phyloP scores from a whole-genome alignment of 2,329 filamentous ascomycete genomes.

The Beauveria scarabaeidicola region DNA sequence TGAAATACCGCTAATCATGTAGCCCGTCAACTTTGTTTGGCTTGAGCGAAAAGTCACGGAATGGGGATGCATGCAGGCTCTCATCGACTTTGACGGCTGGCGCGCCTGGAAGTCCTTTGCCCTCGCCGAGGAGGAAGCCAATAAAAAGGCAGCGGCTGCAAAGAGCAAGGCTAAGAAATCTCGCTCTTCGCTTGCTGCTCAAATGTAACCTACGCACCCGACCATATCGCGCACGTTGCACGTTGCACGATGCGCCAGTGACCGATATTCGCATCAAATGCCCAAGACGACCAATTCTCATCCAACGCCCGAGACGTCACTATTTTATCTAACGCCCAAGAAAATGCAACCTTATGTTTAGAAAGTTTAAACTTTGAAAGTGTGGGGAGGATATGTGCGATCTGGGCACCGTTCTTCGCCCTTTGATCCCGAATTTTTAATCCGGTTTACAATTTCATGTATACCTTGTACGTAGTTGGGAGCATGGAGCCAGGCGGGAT shows the following conservation, averaged over 20 bases:
- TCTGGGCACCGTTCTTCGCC: background rate
- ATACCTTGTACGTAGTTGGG: slow-evolving; percentile 1
- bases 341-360: background rate
- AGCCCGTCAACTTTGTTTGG: slow-evolving; percentile 98
- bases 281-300: too few relatives aligned
- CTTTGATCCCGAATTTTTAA: background rate
- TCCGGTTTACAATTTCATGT: background rate
- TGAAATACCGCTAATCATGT: background rate
- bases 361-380: background rate
- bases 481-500: background rate
- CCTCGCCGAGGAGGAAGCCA: slow-evolving; percentile 35
- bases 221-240: background rate
- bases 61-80: slow-evolving; percentile 99
- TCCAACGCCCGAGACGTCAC: too few relatives aligned
- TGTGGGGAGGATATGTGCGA: background rate
- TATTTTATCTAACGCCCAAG: background rate
- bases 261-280: too few relatives aligned
- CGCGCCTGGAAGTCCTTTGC: slow-evolving; percentile 88
- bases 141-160: slow-evolving; percentile 30
- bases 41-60: slow-evolving; percentile 96
- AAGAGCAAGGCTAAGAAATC: slow-evolving; percentile 38
- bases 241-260: background rate
- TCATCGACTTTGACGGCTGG: slow-evolving; percentile 98
- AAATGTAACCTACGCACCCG: slow-evolving; percentile 1
- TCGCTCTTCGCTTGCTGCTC: slow-evolving; percentile 29